phyloP scores from a whole-genome alignment of 345 rosid genomes.

The Capsella bursapastoris region DNA sequence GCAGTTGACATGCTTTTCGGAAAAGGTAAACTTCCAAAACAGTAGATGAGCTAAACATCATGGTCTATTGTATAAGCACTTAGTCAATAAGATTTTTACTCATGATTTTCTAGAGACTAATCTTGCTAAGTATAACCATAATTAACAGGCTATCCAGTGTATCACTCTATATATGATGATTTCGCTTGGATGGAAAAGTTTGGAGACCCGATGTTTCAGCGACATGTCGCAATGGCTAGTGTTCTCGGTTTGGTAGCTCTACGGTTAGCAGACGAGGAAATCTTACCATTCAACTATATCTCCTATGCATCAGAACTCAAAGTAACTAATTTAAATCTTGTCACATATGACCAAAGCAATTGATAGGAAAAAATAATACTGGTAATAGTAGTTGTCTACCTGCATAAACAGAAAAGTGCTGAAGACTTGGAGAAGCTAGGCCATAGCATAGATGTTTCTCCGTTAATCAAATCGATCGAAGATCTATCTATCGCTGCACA shows the following conservation, averaged over 20 bases:
- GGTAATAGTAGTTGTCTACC: conserved; percentile 17
- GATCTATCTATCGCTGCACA: conserved; percentile 62
- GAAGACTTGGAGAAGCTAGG: conserved; percentile 57
- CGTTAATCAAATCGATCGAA: conserved; percentile 62
- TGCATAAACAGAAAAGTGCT: conserved; percentile 51
- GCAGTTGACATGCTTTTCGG: conserved; percentile 64
- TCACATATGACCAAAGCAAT: conserved; percentile 2
- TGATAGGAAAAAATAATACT: not conserved
- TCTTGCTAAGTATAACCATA: not conserved
- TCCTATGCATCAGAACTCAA: conserved; percentile 72
- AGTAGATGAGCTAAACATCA: conserved; percentile 21
- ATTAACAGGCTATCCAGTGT: conserved; percentile 71
- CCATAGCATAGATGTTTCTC: conserved; percentile 50
- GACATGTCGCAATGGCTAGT: conserved; percentile 85
- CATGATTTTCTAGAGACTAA: not conserved
- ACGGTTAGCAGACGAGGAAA: conserved; percentile 72
- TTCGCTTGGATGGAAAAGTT: conserved; percentile 80
- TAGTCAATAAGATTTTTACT: not conserved
- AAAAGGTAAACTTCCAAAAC: conserved; percentile 51
- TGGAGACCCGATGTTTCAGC: conserved; percentile 75
- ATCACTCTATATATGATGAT: conserved; percentile 90
- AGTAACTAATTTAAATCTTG: conserved; percentile 47
- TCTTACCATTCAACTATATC: conserved; percentile 73
- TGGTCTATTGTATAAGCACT: conserved; percentile 4
- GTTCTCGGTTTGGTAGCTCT: conserved; percentile 80